These are phyloP conservation scores for Metschnikowia noctiluminum DNA, from an alignment of 805 yeast genomes.

Conservation along the genomic window DNA sequence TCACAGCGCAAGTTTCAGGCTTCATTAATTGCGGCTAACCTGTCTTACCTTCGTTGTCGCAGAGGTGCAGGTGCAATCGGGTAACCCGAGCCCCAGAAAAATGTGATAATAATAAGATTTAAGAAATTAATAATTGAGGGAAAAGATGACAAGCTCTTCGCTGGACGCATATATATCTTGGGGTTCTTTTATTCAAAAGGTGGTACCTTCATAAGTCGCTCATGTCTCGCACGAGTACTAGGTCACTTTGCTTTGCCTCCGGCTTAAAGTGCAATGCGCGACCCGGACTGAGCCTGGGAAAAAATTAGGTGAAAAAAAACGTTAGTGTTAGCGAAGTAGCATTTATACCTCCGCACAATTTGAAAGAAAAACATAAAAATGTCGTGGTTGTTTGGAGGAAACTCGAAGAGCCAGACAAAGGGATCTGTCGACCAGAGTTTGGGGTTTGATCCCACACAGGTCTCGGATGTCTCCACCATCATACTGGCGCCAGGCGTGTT, in stretches of 20 bases:
- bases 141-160: background rate
- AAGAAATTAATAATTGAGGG: background rate
- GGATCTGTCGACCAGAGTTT: conserved; percentile 31
- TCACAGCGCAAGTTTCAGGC: too few relatives aligned
- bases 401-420: conserved; percentile 16
- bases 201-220: background rate
- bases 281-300: background rate
- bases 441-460: conserved; percentile 66
- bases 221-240: background rate
- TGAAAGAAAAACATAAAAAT: conserved; percentile 18
- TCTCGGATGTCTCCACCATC: conserved; percentile 59
- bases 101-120: too few relatives aligned
- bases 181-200: background rate
- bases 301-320: background rate
- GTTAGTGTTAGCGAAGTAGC: background rate
- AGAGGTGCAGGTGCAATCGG: conserved; percentile 8
- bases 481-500: conserved; percentile 58
- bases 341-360: background rate
- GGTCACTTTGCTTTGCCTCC: background rate
- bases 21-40: too few relatives aligned
- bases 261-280: background rate
- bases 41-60: background rate
- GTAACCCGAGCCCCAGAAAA: conserved; percentile 2
- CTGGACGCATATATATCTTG: background rate
- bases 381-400: conserved; percentile 53